Evolutionary conservation across 2,329 filamentous ascomycete species (phyloP).

Genomic region (Paraconiothyrium brasiliense): DNA sequence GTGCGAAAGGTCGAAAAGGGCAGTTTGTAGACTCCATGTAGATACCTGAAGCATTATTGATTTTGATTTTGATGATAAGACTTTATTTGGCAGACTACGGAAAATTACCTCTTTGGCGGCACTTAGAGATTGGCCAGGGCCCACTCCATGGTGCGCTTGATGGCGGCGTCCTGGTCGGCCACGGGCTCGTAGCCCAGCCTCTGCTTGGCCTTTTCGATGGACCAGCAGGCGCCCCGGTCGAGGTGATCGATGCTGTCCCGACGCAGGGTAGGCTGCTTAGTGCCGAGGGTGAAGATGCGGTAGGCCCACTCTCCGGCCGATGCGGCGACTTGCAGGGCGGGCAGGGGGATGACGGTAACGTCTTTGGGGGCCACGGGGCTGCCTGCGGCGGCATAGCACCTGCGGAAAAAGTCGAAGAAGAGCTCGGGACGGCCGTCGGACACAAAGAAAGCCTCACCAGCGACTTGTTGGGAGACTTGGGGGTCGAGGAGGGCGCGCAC

Average conservation of each 20-base stretch:
- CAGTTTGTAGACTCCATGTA: too few relatives aligned
- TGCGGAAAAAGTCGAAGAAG: slow-evolving; percentile 55
- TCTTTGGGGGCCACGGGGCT: slow-evolving; percentile 37
- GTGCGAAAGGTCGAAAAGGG: not conserved
- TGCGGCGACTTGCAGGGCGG: slow-evolving; percentile 49
- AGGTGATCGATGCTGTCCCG: slow-evolving; percentile 64
- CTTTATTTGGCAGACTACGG: not conserved
- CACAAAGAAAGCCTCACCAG: slow-evolving; percentile 57
- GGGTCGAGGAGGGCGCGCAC: slow-evolving; percentile 53
- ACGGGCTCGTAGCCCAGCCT: slow-evolving; percentile 72
- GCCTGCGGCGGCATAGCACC: slow-evolving; percentile 51
- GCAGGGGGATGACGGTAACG: slow-evolving; percentile 49
- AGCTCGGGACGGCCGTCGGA: slow-evolving; percentile 54
- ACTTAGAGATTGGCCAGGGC: slow-evolving; percentile 17
- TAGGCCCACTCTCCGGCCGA: slow-evolving; percentile 50
- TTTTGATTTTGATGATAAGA: not conserved
- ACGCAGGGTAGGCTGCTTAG: slow-evolving; percentile 49
- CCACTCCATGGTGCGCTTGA: slow-evolving; percentile 35
- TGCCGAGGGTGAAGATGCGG: slow-evolving; percentile 40
- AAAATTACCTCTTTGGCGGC: not conserved
- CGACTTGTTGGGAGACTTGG: slow-evolving; percentile 46
- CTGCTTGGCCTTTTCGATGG: slow-evolving; percentile 75
- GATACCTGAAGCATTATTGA: too few relatives aligned
- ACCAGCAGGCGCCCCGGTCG: slow-evolving; percentile 76
- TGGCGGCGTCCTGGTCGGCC: slow-evolving; percentile 66